Conservation (phyloP, 768 basidiomycete genomes). For the Collybia nuda region DNA sequence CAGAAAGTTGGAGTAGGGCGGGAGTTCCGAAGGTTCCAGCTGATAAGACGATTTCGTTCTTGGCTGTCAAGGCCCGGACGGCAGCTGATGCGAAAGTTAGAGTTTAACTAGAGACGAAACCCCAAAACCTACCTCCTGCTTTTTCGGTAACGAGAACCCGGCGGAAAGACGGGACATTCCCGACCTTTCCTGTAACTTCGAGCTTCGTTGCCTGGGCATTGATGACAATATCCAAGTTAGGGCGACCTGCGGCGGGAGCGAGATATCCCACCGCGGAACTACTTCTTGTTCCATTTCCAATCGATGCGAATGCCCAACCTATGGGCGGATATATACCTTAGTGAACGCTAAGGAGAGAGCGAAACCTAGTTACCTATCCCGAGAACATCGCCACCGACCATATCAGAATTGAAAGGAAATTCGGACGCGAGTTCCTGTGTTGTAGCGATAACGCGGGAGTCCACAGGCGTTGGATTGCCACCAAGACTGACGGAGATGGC, state of each 20-base stretch:
- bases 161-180: conserved; percentile 7
- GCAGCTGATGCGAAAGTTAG: background rate
- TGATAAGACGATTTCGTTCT: conserved; percentile 36
- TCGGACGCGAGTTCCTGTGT: conserved; percentile 24
- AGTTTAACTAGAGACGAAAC: background rate
- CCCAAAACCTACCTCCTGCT: conserved; percentile 2
- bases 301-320: conserved; percentile 15
- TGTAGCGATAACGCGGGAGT: conserved; percentile 33
- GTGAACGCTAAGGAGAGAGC: background rate
- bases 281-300: conserved; percentile 20
- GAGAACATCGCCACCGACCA: conserved; percentile 23
- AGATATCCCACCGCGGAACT: conserved; percentile 32
- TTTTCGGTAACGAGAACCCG: conserved; percentile 3
- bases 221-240: conserved; percentile 29
- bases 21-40: conserved; percentile 35
- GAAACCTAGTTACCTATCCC: conserved; percentile 23
- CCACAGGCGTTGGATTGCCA: conserved; percentile 19
- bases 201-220: conserved; percentile 16
- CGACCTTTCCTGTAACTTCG: background rate
- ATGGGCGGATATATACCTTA: conserved; percentile 2
- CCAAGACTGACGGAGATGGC: conserved; percentile 18
- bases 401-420: conserved; percentile 20
- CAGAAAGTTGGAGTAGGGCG: conserved; percentile 31
- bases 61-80: conserved; percentile 14
- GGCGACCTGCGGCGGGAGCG: conserved; percentile 20